phyloP scores from a whole-genome alignment of 257 asterid species.

The Gentiana straminea region DNA sequence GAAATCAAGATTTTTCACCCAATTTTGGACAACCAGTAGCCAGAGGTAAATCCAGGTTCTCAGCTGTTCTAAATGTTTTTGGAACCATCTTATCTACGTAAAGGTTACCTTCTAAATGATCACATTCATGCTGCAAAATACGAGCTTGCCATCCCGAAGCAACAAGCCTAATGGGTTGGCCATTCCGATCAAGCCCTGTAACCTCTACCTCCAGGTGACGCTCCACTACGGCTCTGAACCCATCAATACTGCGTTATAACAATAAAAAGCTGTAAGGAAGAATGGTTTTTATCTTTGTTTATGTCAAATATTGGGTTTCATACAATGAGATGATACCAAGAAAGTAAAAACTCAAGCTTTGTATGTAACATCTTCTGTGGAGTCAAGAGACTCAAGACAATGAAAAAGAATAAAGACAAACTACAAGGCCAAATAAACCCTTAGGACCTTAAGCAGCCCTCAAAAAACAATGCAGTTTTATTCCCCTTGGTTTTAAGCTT shows the following conservation, averaged over 20 bases:
- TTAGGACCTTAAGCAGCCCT: conserved; percentile 83
- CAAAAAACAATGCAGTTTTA: conserved; percentile 68
- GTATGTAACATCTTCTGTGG: too few species aligned
- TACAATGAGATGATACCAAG: too few species aligned
- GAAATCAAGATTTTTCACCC: conserved; percentile 22
- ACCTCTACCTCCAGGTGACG: conserved; percentile 76
- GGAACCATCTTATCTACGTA: conserved; percentile 82
- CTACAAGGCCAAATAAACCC: neutral
- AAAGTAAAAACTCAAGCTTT: too few species aligned
- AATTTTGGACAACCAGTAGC: conserved; percentile 60
- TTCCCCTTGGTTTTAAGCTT: conserved; percentile 51
- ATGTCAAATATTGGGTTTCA: too few species aligned
- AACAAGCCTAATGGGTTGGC: conserved; percentile 50
- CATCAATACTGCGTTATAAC: conserved; percentile 49
- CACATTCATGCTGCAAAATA: conserved; percentile 82
- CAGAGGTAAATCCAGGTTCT: conserved; percentile 75
- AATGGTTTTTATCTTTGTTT: neutral
- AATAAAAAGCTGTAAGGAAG: neutral
- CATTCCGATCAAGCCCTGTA: conserved; percentile 55
- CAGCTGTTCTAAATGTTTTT: conserved; percentile 62
- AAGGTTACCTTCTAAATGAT: conserved; percentile 76
- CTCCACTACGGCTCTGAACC: conserved; percentile 81
- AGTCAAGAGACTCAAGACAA: too few species aligned
- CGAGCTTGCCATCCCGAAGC: conserved; percentile 99
- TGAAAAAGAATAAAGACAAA: too few species aligned